Conservation (phyloP, 1,139 yeast species). For the Suhomyces coccinellae region DNA sequence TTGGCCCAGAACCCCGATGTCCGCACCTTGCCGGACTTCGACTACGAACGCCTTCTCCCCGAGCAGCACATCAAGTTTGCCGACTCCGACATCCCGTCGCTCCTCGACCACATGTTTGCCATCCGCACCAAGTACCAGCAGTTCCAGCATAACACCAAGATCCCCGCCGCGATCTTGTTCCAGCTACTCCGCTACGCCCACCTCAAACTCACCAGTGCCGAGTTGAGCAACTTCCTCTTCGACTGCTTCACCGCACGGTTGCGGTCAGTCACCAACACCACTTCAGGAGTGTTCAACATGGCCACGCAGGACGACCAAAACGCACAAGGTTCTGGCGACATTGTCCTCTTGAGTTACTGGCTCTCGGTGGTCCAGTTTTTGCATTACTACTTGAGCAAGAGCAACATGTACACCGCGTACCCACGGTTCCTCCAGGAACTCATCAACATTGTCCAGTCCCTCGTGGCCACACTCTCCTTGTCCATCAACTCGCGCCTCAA, state of each 20-base stretch:
- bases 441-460: constrained; percentile 56
- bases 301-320: constrained; percentile 28
- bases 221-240: constrained; percentile 57
- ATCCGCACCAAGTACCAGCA: constrained; percentile 32
- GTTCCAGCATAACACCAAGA: constrained; percentile 55
- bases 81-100: constrained; percentile 65
- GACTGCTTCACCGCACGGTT: constrained; percentile 63
- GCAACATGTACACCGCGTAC: constrained; percentile 52
- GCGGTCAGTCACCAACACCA: constrained; percentile 57
- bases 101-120: constrained; percentile 55
- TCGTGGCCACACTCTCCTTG: constrained; percentile 63
- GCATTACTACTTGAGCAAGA: constrained; percentile 62
- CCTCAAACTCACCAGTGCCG: constrained; percentile 50
- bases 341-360: constrained; percentile 73
- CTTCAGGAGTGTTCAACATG: constrained; percentile 58
- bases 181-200: constrained; percentile 69
- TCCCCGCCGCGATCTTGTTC: constrained; percentile 68
- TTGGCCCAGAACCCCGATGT: constrained; percentile 33
- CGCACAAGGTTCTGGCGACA: constrained; percentile 53
- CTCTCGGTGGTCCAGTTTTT: constrained; percentile 65
- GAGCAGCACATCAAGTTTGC: constrained; percentile 57
- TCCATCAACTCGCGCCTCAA: constrained; percentile 63
- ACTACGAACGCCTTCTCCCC: constrained; percentile 46
- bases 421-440: constrained; percentile 64
- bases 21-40: constrained; percentile 39